These are phyloP conservation scores for Sarocladiaceae sp. DNA, from an alignment of 2,329 filamentous ascomycete species.

Conservation along the genomic window DNA sequence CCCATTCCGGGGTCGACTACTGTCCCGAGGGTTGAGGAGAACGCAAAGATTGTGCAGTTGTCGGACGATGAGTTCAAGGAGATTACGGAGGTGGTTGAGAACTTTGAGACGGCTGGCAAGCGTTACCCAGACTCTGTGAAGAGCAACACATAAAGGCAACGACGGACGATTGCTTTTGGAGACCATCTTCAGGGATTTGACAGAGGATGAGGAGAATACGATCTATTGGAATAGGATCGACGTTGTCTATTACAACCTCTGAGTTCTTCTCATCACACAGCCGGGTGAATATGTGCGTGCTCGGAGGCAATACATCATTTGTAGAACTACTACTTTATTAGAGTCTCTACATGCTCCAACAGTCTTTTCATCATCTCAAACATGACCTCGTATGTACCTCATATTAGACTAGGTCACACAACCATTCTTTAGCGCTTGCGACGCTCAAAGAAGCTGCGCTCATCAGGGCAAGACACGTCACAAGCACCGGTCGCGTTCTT, in stretches of 20 bases:
- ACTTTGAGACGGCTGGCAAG: slow-evolving; percentile 42
- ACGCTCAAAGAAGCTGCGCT: slow-evolving; percentile 3
- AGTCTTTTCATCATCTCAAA: background rate
- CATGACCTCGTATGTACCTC: background rate
- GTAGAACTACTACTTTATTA: too few relatives aligned
- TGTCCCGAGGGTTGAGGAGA: slow-evolving; percentile 55
- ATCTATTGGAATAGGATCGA: too few relatives aligned
- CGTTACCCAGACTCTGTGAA: slow-evolving; percentile 38
- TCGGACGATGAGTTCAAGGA: slow-evolving; percentile 44
- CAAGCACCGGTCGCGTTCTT: slow-evolving; percentile 24
- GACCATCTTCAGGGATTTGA: too few relatives aligned
- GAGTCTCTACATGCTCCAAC: background rate
- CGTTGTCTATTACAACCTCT: too few relatives aligned
- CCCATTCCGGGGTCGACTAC: slow-evolving; percentile 64
- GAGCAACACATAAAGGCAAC: background rate
- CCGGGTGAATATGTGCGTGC: too few relatives aligned
- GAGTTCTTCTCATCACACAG: too few relatives aligned
- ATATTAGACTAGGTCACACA: slow-evolving; percentile 1
- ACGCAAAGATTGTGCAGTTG: slow-evolving; percentile 46
- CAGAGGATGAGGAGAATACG: too few relatives aligned
- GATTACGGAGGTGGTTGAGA: slow-evolving; percentile 45
- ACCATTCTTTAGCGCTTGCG: background rate
- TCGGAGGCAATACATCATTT: too few relatives aligned
- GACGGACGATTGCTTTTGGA: too few relatives aligned
- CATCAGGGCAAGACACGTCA: background rate